phyloP scores from a whole-genome alignment of 2,329 filamentous ascomycete genomes.

The Calonectria pseudoturangicola region DNA sequence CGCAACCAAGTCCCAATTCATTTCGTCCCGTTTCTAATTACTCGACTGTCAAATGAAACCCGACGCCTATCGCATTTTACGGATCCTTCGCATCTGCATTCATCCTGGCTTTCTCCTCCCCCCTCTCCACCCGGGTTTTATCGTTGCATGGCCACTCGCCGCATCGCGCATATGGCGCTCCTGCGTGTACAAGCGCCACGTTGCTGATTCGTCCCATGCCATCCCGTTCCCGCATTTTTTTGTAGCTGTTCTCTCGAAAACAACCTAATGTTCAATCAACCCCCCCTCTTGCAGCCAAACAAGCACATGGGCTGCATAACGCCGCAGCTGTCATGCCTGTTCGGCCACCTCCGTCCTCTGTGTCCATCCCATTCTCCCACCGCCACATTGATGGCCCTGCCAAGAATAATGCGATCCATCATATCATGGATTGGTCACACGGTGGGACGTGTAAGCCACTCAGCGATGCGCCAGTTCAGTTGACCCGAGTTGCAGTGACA shows the following conservation, averaged over 20 bases:
- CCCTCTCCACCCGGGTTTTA: slow-evolving; percentile 19
- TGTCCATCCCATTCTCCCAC: slow-evolving; percentile 11
- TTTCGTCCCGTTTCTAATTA: not conserved
- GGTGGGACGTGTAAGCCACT: slow-evolving; percentile 10
- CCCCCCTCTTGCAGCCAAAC: slow-evolving; percentile 19
- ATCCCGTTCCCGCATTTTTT: slow-evolving; percentile 15
- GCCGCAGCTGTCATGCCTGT: slow-evolving; percentile 26
- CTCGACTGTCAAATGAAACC: not conserved
- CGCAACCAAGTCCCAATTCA: not conserved
- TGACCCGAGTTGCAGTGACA: slow-evolving; percentile 3
- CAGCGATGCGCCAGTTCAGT: not conserved
- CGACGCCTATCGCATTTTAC: slow-evolving; percentile 21
- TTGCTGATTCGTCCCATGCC: slow-evolving; percentile 16
- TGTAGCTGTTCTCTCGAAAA: slow-evolving; percentile 24
- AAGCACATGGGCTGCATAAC: slow-evolving; percentile 26
- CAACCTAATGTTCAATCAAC: not conserved
- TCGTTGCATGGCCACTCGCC: slow-evolving; percentile 28
- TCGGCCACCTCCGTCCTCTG: slow-evolving; percentile 33
- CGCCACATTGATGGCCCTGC: slow-evolving; percentile 21
- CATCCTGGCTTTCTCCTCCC: not conserved
- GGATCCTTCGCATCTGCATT: slow-evolving; percentile 7
- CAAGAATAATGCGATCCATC: not conserved
- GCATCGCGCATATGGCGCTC: slow-evolving; percentile 35
- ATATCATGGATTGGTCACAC: slow-evolving; percentile 22
- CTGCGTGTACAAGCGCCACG: slow-evolving; percentile 36